Conservation (phyloP, 2,329 filamentous ascomycete species). For the Macrophomina phaseolina region DNA sequence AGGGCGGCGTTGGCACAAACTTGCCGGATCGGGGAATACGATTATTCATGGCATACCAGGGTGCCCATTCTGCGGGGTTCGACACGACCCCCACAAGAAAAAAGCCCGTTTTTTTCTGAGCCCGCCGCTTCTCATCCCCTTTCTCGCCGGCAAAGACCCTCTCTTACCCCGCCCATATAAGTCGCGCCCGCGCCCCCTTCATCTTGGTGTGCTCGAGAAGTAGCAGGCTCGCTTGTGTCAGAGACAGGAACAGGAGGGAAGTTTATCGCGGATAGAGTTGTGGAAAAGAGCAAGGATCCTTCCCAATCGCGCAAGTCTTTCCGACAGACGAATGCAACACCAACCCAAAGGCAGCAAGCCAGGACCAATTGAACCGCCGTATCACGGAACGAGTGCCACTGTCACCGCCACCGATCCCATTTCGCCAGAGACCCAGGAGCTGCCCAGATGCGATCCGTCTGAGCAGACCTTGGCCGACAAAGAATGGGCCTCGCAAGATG, state of each 20-base stretch:
- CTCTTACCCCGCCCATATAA: conserved; percentile 14
- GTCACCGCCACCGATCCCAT: conserved; percentile 16
- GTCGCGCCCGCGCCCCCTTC: not conserved
- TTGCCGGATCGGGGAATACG: conserved; percentile 18
- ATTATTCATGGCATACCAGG: conserved; percentile 18
- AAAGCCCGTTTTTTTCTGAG: not conserved
- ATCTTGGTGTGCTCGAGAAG: not conserved
- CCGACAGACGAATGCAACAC: conserved; percentile 13
- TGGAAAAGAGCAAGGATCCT: conserved; percentile 7
- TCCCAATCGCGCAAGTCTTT: not conserved
- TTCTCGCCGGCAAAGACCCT: not conserved
- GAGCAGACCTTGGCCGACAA: conserved; percentile 25
- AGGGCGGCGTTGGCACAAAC: not conserved
- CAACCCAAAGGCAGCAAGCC: conserved; percentile 52
- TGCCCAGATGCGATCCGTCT: conserved; percentile 23
- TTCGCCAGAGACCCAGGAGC: not conserved
- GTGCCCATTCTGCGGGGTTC: conserved; percentile 21
- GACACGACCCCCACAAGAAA: conserved; percentile 8
- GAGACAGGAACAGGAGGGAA: not conserved
- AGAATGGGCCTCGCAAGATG: conserved; percentile 18
- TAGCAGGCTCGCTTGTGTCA: not conserved
- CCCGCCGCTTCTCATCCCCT: conserved; percentile 9
- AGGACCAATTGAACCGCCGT: conserved; percentile 44
- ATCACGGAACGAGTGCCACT: conserved; percentile 29
- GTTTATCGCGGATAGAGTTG: not conserved